These are phyloP conservation scores for Teunomyces kruisii DNA, from an alignment of 805 yeast species.

Conservation along the genomic window DNA sequence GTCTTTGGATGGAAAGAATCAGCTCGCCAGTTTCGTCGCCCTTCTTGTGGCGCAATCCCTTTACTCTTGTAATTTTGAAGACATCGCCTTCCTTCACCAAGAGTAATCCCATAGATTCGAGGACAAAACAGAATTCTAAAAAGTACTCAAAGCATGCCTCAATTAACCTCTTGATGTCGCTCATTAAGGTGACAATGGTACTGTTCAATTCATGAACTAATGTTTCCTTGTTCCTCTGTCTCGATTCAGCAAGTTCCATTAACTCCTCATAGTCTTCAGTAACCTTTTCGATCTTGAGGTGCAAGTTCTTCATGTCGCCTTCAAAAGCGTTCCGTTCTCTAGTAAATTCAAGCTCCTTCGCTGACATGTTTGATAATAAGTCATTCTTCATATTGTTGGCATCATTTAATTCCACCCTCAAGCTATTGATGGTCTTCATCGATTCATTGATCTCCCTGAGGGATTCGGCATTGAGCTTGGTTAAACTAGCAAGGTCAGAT, in stretches of 20 bases:
- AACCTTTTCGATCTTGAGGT: conserved; percentile 46
- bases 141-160: conserved; percentile 29
- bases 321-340: conserved; percentile 52
- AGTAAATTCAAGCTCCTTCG: conserved; percentile 58
- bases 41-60: conserved; percentile 62
- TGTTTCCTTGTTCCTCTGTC: conserved; percentile 22
- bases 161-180: conserved; percentile 14
- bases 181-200: conserved; percentile 16
- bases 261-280: conserved; percentile 42
- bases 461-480: conserved; percentile 10
- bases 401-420: conserved; percentile 22
- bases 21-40: conserved; percentile 26
- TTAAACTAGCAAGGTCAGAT: conserved; percentile 10
- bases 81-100: conserved; percentile 44
- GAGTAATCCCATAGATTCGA: conserved; percentile 78
- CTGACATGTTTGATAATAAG: conserved; percentile 64
- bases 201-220: conserved; percentile 27
- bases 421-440: conserved; percentile 11
- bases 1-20: conserved; percentile 16
- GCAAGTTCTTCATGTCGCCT: conserved; percentile 48
- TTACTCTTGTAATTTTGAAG: conserved; percentile 67
- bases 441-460: conserved; percentile 14
- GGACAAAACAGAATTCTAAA: conserved; percentile 50
- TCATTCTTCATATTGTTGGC: conserved; percentile 53
- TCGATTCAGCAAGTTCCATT: conserved; percentile 38